Evolutionary conservation across 306 rosid genomes (phyloP).

Genomic region (Sechiopsis laciniata): DNA sequence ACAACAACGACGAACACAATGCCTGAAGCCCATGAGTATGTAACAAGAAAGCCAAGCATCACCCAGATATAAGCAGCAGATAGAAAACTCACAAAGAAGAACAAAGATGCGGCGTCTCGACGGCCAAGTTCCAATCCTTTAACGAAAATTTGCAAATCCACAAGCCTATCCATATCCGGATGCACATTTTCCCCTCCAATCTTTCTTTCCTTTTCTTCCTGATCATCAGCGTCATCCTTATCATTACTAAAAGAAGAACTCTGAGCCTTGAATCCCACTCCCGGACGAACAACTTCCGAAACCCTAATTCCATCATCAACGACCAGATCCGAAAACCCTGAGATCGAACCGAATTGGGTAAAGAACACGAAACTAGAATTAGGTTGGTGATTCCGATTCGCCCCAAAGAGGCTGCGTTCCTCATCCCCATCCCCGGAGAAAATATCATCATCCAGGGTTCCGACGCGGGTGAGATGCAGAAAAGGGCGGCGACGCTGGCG

Average conservation of each 20-base stretch:
- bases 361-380: conserved; percentile 45
- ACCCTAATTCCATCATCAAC: conserved; percentile 62
- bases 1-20: conserved; percentile 66
- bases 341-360: conserved; percentile 31
- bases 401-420: conserved; percentile 51
- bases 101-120: conserved; percentile 59
- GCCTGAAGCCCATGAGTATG: conserved; percentile 82
- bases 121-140: conserved; percentile 74
- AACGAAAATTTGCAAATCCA: conserved; percentile 55
- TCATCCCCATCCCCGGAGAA: conserved; percentile 85
- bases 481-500: conserved; percentile 49
- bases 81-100: conserved; percentile 60
- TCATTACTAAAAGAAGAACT: conserved; percentile 24
- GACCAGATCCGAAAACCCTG: conserved; percentile 64
- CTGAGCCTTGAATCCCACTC: conserved; percentile 45
- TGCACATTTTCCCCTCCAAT: conserved; percentile 34
- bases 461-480: conserved; percentile 80
- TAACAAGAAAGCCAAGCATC: conserved; percentile 71
- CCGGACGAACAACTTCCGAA: conserved; percentile 57
- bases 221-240: conserved; percentile 23
- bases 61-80: conserved; percentile 81
- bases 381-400: conserved; percentile 32
- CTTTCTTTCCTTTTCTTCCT: conserved; percentile 23
- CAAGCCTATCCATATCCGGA: conserved; percentile 36
- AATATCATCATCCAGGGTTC: conserved; percentile 82